Conservation (phyloP, 768 basidiomycete species). For the Glaciozyma antarctica region DNA sequence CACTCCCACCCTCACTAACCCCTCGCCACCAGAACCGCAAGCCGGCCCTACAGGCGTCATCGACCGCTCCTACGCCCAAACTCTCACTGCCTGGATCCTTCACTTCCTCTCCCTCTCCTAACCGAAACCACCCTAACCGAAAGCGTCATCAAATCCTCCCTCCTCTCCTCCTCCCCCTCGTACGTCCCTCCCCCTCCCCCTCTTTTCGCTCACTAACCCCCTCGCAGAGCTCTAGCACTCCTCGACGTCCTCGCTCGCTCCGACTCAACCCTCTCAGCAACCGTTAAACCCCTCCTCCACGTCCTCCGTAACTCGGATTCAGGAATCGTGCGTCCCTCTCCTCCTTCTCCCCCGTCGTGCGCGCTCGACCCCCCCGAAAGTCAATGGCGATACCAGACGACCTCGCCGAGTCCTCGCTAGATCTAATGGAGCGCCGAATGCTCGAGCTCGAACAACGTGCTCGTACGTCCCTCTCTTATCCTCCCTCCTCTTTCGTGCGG, state of each 20-base stretch:
- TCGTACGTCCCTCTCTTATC: neutral
- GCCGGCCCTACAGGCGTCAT: neutral
- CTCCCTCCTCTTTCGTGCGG: neutral
- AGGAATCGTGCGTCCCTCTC: neutral
- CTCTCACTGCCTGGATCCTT: slow-evolving; percentile 10
- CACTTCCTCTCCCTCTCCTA: slow-evolving; percentile 1
- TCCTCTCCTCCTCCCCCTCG: neutral
- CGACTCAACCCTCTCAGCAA: neutral
- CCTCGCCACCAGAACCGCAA: neutral
- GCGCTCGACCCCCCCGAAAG: neutral
- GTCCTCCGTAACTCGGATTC: slow-evolving; percentile 11
- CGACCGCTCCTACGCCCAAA: slow-evolving; percentile 3
- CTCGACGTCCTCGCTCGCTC: slow-evolving; percentile 1
- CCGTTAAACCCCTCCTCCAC: slow-evolving; percentile 10
- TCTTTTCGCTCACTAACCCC: neutral
- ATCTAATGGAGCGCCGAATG: slow-evolving; percentile 1
- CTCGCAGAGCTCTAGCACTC: neutral
- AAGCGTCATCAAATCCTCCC: slow-evolving; percentile 15
- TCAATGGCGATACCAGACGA: neutral
- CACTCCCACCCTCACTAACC: neutral
- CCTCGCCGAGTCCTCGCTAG: neutral
- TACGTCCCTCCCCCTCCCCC: neutral
- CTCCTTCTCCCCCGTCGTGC: neutral
- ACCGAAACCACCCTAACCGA: slow-evolving; percentile 9
- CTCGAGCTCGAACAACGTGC: neutral